phyloP scores from a whole-genome alignment of 352 stramenopile genomes.

The Globisporangium lucens region DNA sequence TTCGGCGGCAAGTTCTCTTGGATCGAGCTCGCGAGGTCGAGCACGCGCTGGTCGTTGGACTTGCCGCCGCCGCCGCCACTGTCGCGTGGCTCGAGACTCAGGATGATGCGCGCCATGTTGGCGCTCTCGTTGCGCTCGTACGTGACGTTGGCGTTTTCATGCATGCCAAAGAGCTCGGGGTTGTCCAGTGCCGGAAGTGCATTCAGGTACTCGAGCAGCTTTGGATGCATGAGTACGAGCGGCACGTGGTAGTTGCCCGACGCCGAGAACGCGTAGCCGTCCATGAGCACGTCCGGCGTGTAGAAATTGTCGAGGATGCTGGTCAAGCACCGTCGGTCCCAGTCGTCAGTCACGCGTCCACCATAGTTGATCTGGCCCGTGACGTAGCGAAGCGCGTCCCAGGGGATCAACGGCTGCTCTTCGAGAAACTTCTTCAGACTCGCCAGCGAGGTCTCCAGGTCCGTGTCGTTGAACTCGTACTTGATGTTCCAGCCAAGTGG shows the following conservation, averaged over 20 bases:
- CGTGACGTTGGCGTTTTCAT: conserved; percentile 94
- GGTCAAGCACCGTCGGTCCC: conserved; percentile 92
- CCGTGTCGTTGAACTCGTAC: conserved; percentile 96
- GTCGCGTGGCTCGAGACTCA: conserved; percentile 89
- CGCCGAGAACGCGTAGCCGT: conserved; percentile 85
- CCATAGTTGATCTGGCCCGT: conserved; percentile 96
- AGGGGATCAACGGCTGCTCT: conserved; percentile 89
- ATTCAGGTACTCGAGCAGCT: conserved; percentile 80
- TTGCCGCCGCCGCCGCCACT: conserved; percentile 51
- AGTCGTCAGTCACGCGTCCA: conserved; percentile 94
- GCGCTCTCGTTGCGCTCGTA: conserved; percentile 91
- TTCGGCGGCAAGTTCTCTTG: conserved; percentile 54
- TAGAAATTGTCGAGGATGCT: conserved; percentile 93
- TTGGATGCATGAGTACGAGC: conserved; percentile 31
- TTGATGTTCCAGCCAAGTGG: conserved; percentile 95
- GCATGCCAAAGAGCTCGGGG: conserved; percentile 95
- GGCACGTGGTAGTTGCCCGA: conserved; percentile 90
- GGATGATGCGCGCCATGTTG: conserved; percentile 85
- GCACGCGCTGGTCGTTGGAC: conserved; percentile 85
- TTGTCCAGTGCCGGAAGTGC: conserved; percentile 84
- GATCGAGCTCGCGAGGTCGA: conserved; percentile 70
- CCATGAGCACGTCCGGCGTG: conserved; percentile 71
- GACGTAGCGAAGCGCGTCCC: conserved; percentile 93
- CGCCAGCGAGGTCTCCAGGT: conserved; percentile 92
- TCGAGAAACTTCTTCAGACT: conserved; percentile 90